Percentiles rank a stretch among this genome's conserved stretches.
phyloP scores from a whole-genome alignment of 805 yeast genomes.

The Saturnispora sanitii region DNA sequence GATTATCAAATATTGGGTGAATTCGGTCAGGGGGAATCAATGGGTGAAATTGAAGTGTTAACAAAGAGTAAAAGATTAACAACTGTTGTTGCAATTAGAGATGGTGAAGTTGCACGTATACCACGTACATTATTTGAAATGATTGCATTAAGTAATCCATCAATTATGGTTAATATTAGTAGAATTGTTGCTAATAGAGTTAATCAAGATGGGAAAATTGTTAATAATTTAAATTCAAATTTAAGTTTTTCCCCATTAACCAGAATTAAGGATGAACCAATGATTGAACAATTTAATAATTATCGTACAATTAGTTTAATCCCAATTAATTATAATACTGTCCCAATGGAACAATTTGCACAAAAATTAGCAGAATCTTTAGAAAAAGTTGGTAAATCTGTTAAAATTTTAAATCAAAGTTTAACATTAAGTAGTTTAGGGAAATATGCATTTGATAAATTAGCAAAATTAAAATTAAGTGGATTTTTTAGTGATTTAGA shows the following conservation, averaged over 20 bases:
- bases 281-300: slow-evolving; percentile 32
- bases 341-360: slow-evolving; percentile 87
- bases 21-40: slow-evolving; percentile 86
- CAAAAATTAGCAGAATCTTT: slow-evolving; percentile 61
- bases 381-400: slow-evolving; percentile 59
- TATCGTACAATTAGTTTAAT: slow-evolving; percentile 78
- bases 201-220: slow-evolving; percentile 12
- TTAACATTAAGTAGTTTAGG: slow-evolving; percentile 75
- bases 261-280: slow-evolving; percentile 25
- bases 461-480: slow-evolving; percentile 75
- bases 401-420: slow-evolving; percentile 75
- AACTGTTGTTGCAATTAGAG: slow-evolving; percentile 78
- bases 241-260: slow-evolving; percentile 21
- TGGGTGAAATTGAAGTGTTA: slow-evolving; percentile 91
- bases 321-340: slow-evolving; percentile 58
- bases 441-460: slow-evolving; percentile 82
- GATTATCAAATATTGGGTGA: slow-evolving; percentile 48
- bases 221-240: slow-evolving; percentile 9
- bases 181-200: slow-evolving; percentile 66
- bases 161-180: slow-evolving; percentile 83
- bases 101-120: slow-evolving; percentile 86
- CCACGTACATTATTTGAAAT: slow-evolving; percentile 85
- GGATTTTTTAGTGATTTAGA: slow-evolving; percentile 89
- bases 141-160: slow-evolving; percentile 74
- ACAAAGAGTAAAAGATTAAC: slow-evolving; percentile 64